Percentiles rank a stretch among this genome's conserved stretches.
phyloP scores from a whole-genome alignment of 441 rosid genomes.

The Populus trichocarpa region DNA sequence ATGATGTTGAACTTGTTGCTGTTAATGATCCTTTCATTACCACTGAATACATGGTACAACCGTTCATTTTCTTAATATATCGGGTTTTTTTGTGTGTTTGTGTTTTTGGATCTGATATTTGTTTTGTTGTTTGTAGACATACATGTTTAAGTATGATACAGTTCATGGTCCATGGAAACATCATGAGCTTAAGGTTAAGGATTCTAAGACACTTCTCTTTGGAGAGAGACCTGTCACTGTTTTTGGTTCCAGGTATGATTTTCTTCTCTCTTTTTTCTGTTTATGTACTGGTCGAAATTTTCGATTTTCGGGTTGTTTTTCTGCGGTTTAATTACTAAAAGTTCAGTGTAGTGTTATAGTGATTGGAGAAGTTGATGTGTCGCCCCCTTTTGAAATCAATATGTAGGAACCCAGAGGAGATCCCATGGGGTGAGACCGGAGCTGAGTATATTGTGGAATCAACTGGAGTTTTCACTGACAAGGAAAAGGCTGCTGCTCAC shows the following conservation, averaged over 20 bases:
- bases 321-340: neutral
- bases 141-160: slow-evolving; percentile 63
- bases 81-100: neutral
- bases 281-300: neutral
- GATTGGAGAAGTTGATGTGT: neutral
- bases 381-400: too few species aligned
- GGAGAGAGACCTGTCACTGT: slow-evolving; percentile 51
- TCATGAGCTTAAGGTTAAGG: slow-evolving; percentile 52
- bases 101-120: neutral
- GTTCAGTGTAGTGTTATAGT: neutral
- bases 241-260: slow-evolving; percentile 42
- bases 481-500: slow-evolving; percentile 80
- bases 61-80: neutral
- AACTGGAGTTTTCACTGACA: slow-evolving; percentile 78
- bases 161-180: slow-evolving; percentile 66
- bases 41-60: slow-evolving; percentile 43
- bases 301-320: neutral
- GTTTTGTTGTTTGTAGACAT: slow-evolving; percentile 35
- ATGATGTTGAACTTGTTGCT: slow-evolving; percentile 61
- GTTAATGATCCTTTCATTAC: slow-evolving; percentile 59
- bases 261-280: too few species aligned
- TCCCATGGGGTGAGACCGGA: slow-evolving; percentile 70
- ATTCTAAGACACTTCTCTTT: slow-evolving; percentile 54
- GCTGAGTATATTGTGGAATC: slow-evolving; percentile 68
- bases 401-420: slow-evolving; percentile 68